phyloP scores from a whole-genome alignment of 2,329 filamentous ascomycete genomes.

The Ramichloridium luteum region DNA sequence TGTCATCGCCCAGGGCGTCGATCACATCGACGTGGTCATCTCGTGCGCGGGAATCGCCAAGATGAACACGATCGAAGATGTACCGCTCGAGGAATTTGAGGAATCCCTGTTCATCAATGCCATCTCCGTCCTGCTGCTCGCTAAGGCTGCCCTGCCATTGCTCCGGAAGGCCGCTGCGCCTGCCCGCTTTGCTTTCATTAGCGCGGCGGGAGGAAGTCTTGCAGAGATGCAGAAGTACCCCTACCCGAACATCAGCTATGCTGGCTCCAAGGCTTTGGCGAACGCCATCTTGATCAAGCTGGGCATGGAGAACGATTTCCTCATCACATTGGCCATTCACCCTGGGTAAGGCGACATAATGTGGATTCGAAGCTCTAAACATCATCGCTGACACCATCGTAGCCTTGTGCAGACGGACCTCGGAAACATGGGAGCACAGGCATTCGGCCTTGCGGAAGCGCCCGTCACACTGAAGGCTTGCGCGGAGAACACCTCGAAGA shows the following conservation, averaged over 20 bases:
- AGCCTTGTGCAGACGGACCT: too few relatives aligned
- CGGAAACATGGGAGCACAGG: too few relatives aligned
- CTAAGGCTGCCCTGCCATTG: neutral
- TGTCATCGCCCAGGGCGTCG: neutral
- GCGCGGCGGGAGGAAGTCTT: neutral
- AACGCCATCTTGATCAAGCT: neutral
- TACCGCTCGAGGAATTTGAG: neutral
- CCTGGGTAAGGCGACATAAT: neutral
- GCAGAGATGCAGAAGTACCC: too few relatives aligned
- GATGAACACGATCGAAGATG: neutral
- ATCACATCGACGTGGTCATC: slow-evolving; percentile 2
- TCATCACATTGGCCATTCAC: neutral
- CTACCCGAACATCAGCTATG: neutral
- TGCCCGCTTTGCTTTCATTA: neutral
- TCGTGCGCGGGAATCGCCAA: neutral
- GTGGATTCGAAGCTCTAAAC: too few relatives aligned
- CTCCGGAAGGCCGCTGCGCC: neutral
- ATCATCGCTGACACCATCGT: too few relatives aligned
- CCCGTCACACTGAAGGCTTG: too few relatives aligned
- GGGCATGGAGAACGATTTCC: neutral
- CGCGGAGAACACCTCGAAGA: too few relatives aligned
- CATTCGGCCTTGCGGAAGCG: too few relatives aligned
- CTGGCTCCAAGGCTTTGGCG: neutral
- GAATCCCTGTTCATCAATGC: neutral
- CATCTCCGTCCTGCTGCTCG: neutral